Percentiles rank a stretch among this genome's conserved stretches.
These are phyloP conservation scores for Salix suchowensis DNA, from an alignment of 345 rosid genomes.

Conservation along the genomic window DNA sequence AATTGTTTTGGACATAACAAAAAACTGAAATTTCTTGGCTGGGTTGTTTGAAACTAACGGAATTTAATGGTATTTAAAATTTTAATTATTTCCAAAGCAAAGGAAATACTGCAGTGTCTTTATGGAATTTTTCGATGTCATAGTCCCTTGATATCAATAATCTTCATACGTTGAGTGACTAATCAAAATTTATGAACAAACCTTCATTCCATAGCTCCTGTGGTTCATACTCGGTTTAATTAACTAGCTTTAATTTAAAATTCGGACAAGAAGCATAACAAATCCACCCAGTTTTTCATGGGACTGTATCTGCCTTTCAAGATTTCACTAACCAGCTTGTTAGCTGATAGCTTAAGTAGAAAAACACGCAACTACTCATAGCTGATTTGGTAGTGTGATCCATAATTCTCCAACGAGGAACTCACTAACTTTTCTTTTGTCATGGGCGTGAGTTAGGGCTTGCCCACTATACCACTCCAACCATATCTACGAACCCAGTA, in stretches of 20 bases:
- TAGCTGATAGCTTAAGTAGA: too few relatives aligned
- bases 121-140: background rate
- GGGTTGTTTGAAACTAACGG: background rate
- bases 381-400: background rate
- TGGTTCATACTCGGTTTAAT: background rate
- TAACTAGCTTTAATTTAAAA: background rate
- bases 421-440: background rate
- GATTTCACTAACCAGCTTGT: too few relatives aligned
- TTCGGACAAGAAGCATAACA: too few relatives aligned
- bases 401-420: background rate
- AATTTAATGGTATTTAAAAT: background rate
- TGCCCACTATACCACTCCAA: background rate
- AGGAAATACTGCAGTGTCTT: background rate
- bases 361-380: too few relatives aligned
- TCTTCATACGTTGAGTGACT: too few relatives aligned
- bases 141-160: too few relatives aligned
- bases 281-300: too few relatives aligned
- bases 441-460: background rate
- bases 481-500: too few relatives aligned
- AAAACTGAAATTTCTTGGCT: background rate
- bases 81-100: background rate
- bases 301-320: too few relatives aligned
- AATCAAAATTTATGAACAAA: too few relatives aligned
- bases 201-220: background rate
- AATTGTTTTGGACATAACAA: background rate